Base-by-base conservation (phyloP, 2,329 filamentous ascomycete species). In the Trichoderma simmonsii region DNA sequence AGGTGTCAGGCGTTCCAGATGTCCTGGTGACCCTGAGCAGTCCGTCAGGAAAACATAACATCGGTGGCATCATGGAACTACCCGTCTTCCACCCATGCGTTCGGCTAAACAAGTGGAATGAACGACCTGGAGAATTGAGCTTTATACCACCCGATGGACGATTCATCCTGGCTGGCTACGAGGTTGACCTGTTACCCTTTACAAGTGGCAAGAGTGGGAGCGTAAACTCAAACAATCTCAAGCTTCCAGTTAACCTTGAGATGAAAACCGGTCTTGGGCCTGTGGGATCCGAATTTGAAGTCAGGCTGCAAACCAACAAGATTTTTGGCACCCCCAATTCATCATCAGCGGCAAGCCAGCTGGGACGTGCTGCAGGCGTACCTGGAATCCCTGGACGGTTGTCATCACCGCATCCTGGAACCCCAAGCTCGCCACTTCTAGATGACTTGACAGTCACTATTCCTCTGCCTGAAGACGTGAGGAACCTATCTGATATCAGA, bases 71-170 rank as follows among this genome's bases (percentile, higher is more conserved):
- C 43, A 89, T 99, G 80, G 92, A 97, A 75, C 85, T 97, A 2
- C 96, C 95, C 1, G 94, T 98, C 0, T 99, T 99, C 77, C 96
- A 99, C 80, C 96, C 96, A 0, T 98, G 96, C 77, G 96, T 99
- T 9, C 88, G 96, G 21, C 85, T 99, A 3, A 92, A 92, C n/a
- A 88, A 91, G 74, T 99, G 96, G 96, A 91, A 91, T 76, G 93
- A 97, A 77, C 89, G 90, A 70, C 94, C 95, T 0, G 96, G 96
- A 3, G 93, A 97, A 75, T 85, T 99, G n/a, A 97, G 93, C 79
- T 99, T 99, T 78, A 89, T 99, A 14, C 96, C 96, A 2, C 96
- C 96, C 0, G 96, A 99, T 80, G 96, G 96, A 36, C 89, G 94
- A 57, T 99, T 98, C 80, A 92, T 97, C 54, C 86, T 99, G 21